phyloP scores from a whole-genome alignment of 108 stramenopile species.

The Cyclotella sp. region DNA sequence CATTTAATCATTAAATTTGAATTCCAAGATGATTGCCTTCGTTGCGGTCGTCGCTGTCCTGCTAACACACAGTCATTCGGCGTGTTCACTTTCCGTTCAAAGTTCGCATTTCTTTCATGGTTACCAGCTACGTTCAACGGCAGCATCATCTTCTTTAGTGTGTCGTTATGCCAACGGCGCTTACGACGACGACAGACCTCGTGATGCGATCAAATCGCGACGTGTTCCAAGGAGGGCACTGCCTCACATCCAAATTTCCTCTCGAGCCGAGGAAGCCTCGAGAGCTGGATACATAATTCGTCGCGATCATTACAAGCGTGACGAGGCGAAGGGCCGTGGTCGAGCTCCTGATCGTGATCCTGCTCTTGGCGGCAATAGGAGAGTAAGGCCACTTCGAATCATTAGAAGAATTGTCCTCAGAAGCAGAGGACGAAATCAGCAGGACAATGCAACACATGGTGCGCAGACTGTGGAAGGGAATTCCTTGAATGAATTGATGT shows the following conservation, averaged over 20 bases:
- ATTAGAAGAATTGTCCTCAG: constrained; percentile 45
- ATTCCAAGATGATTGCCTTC: too few relatives aligned
- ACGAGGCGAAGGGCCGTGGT: background rate
- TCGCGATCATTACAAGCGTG: background rate
- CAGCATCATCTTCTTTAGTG: background rate
- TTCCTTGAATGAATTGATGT: background rate
- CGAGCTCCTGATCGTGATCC: background rate
- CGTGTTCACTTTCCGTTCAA: background rate
- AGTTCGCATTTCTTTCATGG: background rate
- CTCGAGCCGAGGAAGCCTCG: constrained; percentile 30
- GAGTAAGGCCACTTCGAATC: constrained; percentile 29
- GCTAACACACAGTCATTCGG: background rate
- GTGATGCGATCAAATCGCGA: constrained; percentile 3
- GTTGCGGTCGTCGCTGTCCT: background rate
- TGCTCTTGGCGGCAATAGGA: constrained; percentile 1
- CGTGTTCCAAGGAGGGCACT: constrained; percentile 35
- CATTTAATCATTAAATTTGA: too few relatives aligned
- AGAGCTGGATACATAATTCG: constrained; percentile 49
- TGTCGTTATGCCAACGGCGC: constrained; percentile 12
- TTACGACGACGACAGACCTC: background rate
- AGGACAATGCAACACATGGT: background rate
- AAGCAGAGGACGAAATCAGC: background rate
- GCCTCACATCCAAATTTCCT: constrained; percentile 33
- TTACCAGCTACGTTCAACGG: background rate
- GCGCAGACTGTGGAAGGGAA: background rate